Percentiles rank a stretch among this genome's conserved stretches.
These are phyloP conservation scores for Beverwykella pulmonaria DNA, from an alignment of 495 filamentous ascomycete species.

Conservation along the genomic window DNA sequence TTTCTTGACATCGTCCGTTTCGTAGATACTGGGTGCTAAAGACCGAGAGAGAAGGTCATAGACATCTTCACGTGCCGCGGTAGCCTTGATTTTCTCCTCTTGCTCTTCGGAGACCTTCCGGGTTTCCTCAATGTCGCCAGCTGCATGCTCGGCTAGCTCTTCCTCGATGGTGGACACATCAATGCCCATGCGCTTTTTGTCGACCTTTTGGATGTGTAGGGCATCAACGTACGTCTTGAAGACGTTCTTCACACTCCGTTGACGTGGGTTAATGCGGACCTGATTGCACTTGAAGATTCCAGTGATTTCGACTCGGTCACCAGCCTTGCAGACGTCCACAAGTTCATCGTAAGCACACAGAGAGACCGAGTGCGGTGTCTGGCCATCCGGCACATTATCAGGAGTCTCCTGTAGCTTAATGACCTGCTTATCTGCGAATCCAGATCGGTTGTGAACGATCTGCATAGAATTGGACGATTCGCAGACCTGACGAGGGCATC, in stretches of 20 bases:
- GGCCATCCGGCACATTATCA: constrained; percentile 88
- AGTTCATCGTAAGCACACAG: constrained; percentile 96
- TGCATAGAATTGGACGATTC: constrained; percentile 92
- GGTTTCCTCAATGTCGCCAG: constrained; percentile 74
- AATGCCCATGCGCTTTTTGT: constrained; percentile 88
- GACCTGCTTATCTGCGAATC: constrained; percentile 95
- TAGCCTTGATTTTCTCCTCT: constrained; percentile 82
- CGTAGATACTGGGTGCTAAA: constrained; percentile 91
- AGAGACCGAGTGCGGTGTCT: constrained; percentile 97
- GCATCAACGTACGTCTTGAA: constrained; percentile 99
- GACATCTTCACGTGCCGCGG: constrained; percentile 79
- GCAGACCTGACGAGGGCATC: constrained; percentile 84
- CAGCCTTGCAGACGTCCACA: constrained; percentile 96
- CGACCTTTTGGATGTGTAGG: constrained; percentile 93
- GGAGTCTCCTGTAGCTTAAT: constrained; percentile 99
- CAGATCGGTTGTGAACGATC: constrained; percentile 93
- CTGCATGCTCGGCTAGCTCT: constrained; percentile 73
- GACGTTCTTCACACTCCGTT: constrained; percentile 86
- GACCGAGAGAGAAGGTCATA: constrained; percentile 94
- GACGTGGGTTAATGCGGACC: constrained; percentile 91
- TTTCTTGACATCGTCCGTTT: constrained; percentile 99
- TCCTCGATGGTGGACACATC: constrained; percentile 89
- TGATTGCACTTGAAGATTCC: constrained; percentile 95
- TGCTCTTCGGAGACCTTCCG: constrained; percentile 89
- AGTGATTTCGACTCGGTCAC: constrained; percentile 93